These are phyloP conservation scores for Alternaria alternata DNA, from an alignment of 2,329 filamentous ascomycete genomes.

Conservation along the genomic window DNA sequence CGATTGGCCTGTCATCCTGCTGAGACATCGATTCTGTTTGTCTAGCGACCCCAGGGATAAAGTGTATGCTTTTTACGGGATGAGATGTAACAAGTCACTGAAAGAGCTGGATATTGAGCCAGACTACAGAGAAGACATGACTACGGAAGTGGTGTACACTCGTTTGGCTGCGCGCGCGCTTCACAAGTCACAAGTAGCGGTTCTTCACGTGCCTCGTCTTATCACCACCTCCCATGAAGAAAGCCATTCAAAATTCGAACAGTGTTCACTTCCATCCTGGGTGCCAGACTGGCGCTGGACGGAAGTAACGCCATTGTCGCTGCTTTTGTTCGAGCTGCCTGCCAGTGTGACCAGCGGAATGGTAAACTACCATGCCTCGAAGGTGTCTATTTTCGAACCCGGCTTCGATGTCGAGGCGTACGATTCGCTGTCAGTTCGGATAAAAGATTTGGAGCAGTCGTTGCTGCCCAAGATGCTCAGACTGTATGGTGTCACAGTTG, in stretches of 20 bases:
- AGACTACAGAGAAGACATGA: background rate
- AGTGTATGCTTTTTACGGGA: background rate
- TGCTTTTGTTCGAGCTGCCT: too few species aligned
- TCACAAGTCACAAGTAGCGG: background rate
- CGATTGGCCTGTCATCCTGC: background rate
- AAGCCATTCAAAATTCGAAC: background rate
- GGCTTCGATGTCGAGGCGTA: too few species aligned
- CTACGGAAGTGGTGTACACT: background rate
- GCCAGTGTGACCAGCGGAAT: fast-evolving
- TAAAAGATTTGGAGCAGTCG: too few species aligned
- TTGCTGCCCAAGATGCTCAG: too few species aligned
- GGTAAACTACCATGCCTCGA: background rate
- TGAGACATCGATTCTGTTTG: background rate
- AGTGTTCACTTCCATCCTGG: background rate
- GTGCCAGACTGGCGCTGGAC: background rate
- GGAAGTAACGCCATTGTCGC: background rate
- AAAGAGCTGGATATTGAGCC: background rate
- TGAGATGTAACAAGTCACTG: background rate
- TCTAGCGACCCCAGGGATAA: background rate
- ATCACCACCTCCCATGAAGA: background rate
- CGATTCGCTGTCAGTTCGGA: too few species aligned
- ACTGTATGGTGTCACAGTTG: too few species aligned
- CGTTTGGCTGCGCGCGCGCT: background rate
- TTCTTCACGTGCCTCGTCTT: background rate
- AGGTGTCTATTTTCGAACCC: too few species aligned